Conservation (phyloP, 139 green algal genomes). For the Pseudopediastrum boryanum region DNA sequence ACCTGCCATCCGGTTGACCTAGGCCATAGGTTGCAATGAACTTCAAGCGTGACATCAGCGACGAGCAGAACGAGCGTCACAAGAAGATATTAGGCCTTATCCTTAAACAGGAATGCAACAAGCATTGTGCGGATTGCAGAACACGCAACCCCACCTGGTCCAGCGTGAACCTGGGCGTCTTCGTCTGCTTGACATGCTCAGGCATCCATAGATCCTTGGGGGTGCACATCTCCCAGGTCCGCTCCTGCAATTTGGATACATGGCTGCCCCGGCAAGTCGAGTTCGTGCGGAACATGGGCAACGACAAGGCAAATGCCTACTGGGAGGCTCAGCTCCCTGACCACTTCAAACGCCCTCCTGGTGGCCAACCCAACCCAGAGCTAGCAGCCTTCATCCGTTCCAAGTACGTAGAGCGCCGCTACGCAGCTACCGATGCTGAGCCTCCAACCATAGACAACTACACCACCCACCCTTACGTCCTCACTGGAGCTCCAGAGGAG, state of each 20-base stretch:
- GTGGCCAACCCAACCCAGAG: constrained; percentile 67
- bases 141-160: constrained; percentile 85
- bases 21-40: constrained; percentile 53
- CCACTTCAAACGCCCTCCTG: constrained; percentile 72
- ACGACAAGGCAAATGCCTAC: constrained; percentile 76
- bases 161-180: constrained; percentile 86
- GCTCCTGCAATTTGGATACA: constrained; percentile 89
- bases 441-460: constrained; percentile 87
- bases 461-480: constrained; percentile 64
- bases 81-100: constrained; percentile 69
- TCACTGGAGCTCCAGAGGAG: neutral
- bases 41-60: constrained; percentile 70
- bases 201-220: constrained; percentile 88
- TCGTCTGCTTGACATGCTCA: constrained; percentile 92
- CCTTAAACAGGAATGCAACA: constrained; percentile 82
- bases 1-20: too few relatives aligned
- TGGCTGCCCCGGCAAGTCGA: constrained; percentile 93
- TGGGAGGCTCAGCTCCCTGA: constrained; percentile 85
- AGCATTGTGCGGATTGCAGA: constrained; percentile 82
- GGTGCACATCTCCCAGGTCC: constrained; percentile 86
- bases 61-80: constrained; percentile 83
- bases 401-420: constrained; percentile 77
- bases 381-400: constrained; percentile 83
- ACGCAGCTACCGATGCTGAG: constrained; percentile 55
- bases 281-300: constrained; percentile 85